Evolutionary conservation across 169 alveolate genomes (phyloP).

Genomic region (Plasmodium coatneyi): DNA sequence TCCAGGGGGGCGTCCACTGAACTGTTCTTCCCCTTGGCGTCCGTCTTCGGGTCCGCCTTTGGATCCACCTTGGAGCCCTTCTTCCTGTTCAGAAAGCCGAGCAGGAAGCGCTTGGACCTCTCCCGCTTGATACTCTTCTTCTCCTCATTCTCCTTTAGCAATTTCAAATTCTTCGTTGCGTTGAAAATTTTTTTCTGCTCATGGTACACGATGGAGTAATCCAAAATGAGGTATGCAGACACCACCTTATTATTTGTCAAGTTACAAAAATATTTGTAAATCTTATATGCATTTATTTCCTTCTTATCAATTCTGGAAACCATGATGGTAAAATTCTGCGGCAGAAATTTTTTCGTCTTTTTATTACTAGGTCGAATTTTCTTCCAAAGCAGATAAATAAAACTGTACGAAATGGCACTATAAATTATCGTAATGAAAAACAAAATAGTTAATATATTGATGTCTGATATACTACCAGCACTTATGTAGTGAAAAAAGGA

Average conservation of each 20-base stretch:
- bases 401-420: constrained; percentile 71
- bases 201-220: constrained; percentile 54
- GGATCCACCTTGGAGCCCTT: not conserved
- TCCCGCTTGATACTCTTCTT: constrained; percentile 48
- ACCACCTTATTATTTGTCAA: constrained; percentile 72
- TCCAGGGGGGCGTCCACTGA: not conserved
- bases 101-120: not conserved
- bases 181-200: constrained; percentile 66
- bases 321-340: constrained; percentile 74
- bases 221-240: constrained; percentile 59
- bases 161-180: constrained; percentile 63
- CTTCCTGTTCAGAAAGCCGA: not conserved
- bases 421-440: constrained; percentile 58
- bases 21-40: not conserved
- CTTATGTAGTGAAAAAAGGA: constrained; percentile 68
- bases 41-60: not conserved
- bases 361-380: constrained; percentile 58
- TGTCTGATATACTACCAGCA: constrained; percentile 73
- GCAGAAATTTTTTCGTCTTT: constrained; percentile 59
- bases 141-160: constrained; percentile 69
- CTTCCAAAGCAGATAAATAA: constrained; percentile 65
- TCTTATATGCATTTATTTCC: constrained; percentile 69
- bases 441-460: constrained; percentile 35
- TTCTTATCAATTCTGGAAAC: constrained; percentile 62
- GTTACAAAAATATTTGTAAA: constrained; percentile 55